Base-by-base conservation (phyloP, 352 stramenopile species). In the Phytophthora rubi region DNA sequence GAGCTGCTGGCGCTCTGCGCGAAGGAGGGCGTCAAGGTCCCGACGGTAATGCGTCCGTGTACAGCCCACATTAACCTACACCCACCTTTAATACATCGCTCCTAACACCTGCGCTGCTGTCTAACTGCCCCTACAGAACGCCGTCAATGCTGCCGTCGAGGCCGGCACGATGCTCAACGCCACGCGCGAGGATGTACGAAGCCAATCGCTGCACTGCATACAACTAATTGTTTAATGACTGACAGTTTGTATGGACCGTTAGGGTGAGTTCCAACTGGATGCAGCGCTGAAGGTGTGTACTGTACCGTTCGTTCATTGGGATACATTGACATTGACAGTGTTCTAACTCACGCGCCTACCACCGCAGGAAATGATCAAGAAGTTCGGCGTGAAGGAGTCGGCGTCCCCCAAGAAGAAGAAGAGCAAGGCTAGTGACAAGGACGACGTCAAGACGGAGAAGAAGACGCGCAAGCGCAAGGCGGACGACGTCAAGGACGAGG, bases 81-180 rank as follows among this genome's bases (percentile, higher is more conserved):
- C 35, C 6, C 35, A 44, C 4, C 35, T 48, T 1, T 4, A 54
- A 21, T 10, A 1, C 6, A 16, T 30, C 7, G 26, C 8, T 6
- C 5, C 32, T 55, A 55, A 64, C 23, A 5, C 35, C 7, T 30
- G 35, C 12, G 39, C 35, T 48, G 12, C 32, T 47, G 12, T 1
- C 42, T 62, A 8, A 28, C 26, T 47, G 33, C 8, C 23, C 23
- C 23, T 26, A 6, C 47, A 94, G 86, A 66, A 96, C 45, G 73
- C 83, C 3, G 71, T 92, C 16, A 96, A 96, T 78, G 88, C 88
- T 5, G 88, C 89, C 62, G 81, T 96, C 13, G 85, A 88, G 55
- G 88, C 88, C 30, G 88, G 88, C 53, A 96, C 88, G 13, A 93
- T 94, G 84, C 75, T 96, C 15, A 96, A 94, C 57, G 81, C 88